Conservation (phyloP, 352 stramenopile species). For the Aphanomyces astaci region DNA sequence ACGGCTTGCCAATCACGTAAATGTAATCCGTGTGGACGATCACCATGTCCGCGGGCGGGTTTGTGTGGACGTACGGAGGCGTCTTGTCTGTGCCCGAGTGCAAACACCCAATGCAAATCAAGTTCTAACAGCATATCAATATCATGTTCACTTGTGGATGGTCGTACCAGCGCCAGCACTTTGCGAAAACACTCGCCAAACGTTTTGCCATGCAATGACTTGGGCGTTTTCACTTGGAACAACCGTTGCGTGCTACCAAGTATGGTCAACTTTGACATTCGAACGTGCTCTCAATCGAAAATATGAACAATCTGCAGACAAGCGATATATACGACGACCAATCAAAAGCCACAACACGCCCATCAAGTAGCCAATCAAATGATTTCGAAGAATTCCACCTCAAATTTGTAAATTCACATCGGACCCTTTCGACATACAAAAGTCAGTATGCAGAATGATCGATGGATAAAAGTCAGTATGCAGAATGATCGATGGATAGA, state of each 20-base stretch:
- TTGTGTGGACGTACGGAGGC: conserved; percentile 54
- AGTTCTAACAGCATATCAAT: conserved; percentile 5
- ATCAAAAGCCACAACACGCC: too few species aligned
- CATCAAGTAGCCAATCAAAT: too few species aligned
- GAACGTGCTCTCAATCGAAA: background rate
- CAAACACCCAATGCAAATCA: conserved; percentile 23
- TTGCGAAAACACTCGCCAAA: conserved; percentile 64
- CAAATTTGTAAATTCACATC: too few species aligned
- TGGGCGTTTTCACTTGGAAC: conserved; percentile 56
- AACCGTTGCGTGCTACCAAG: conserved; percentile 42
- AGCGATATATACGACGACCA: too few species aligned
- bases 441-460: too few species aligned
- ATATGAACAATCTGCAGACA: too few species aligned
- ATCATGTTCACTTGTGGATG: background rate
- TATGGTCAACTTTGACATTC: background rate
- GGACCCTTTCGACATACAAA: too few species aligned
- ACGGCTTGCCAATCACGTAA: conserved; percentile 57
- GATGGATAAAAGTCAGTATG: too few species aligned
- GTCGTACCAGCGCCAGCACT: conserved; percentile 53
- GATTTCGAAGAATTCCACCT: too few species aligned
- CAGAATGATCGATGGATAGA: too few species aligned
- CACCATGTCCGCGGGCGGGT: conserved; percentile 45
- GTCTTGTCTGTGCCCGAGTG: conserved; percentile 26
- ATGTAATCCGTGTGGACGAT: conserved; percentile 54
- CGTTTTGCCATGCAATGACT: conserved; percentile 39